These are phyloP conservation scores for Melanogaster broomeanus DNA, from an alignment of 768 basidiomycete genomes.

Conservation along the genomic window DNA sequence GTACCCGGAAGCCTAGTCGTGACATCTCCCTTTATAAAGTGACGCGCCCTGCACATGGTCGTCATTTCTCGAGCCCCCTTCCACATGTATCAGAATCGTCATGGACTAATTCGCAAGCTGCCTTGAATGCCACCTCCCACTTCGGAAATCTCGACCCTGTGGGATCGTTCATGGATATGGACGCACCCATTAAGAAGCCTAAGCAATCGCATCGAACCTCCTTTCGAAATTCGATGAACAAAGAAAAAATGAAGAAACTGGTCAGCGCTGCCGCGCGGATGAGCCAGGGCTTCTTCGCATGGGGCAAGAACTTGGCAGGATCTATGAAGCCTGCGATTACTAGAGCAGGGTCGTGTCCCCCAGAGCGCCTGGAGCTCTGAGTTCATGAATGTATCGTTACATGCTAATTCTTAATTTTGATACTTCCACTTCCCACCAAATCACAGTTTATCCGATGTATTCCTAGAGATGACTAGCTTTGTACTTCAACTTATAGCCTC, in stretches of 20 bases:
- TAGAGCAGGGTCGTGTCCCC: slow-evolving; percentile 1
- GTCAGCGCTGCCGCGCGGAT: slow-evolving; percentile 23
- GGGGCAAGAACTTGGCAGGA: slow-evolving; percentile 30
- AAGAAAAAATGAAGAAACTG: slow-evolving; percentile 20
- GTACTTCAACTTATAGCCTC: slow-evolving; percentile 1
- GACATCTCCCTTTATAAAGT: background rate
- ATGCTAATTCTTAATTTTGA: slow-evolving; percentile 10
- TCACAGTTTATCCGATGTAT: slow-evolving; percentile 20
- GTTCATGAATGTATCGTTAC: slow-evolving; percentile 6
- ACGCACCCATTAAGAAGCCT: slow-evolving; percentile 12
- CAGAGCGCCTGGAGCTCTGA: background rate
- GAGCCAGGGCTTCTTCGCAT: slow-evolving; percentile 29
- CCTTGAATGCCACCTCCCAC: background rate
- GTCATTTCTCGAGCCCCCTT: slow-evolving; percentile 6
- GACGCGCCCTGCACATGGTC: background rate
- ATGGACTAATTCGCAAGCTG: background rate
- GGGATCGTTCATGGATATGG: slow-evolving; percentile 37
- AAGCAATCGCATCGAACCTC: slow-evolving; percentile 13
- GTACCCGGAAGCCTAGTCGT: slow-evolving; percentile 12
- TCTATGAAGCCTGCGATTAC: slow-evolving; percentile 6
- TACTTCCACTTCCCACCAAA: background rate
- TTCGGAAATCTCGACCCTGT: slow-evolving; percentile 8
- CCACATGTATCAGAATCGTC: slow-evolving; percentile 5
- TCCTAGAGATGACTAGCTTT: slow-evolving; percentile 17
- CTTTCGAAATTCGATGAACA: slow-evolving; percentile 9